Conservation (phyloP, 78 protist genomes). For the Dictyostelium citrinum region DNA sequence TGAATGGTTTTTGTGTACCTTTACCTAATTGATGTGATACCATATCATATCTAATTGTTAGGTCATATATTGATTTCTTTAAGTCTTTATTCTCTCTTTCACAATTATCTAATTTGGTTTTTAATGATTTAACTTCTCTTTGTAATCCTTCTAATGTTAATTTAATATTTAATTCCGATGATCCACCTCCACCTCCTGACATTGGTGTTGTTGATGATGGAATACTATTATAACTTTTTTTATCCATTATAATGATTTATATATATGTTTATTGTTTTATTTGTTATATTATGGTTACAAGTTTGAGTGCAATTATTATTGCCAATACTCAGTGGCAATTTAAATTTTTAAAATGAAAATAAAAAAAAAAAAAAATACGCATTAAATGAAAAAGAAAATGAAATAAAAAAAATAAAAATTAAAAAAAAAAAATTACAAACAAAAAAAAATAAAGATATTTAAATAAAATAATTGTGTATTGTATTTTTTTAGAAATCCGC, state of each 20-base stretch:
- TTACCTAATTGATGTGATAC: conserved; percentile 55
- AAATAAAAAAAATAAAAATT: too few relatives aligned
- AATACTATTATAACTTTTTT: not conserved
- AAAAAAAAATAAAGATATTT: too few relatives aligned
- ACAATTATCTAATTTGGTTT: conserved; percentile 52
- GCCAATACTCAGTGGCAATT: too few relatives aligned
- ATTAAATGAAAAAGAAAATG: too few relatives aligned
- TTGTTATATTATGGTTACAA: too few relatives aligned
- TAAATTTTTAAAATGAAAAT: too few relatives aligned
- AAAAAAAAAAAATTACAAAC: too few relatives aligned
- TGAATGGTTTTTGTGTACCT: conserved; percentile 66
- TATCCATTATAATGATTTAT: not conserved
- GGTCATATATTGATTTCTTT: conserved; percentile 75
- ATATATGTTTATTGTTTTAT: too few relatives aligned
- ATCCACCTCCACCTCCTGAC: not conserved
- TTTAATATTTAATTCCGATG: conserved; percentile 19
- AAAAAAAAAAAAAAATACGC: too few relatives aligned
- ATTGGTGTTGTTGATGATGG: not conserved
- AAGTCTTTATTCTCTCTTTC: conserved; percentile 78
- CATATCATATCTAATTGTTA: conserved; percentile 62
- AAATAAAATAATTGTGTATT: too few relatives aligned
- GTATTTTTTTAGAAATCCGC: too few relatives aligned
- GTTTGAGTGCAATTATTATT: too few relatives aligned
- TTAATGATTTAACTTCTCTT: conserved; percentile 57
- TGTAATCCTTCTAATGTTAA: conserved; percentile 27